Conservation (phyloP, 345 rosid species). For the Conringia planisiliqua region DNA sequence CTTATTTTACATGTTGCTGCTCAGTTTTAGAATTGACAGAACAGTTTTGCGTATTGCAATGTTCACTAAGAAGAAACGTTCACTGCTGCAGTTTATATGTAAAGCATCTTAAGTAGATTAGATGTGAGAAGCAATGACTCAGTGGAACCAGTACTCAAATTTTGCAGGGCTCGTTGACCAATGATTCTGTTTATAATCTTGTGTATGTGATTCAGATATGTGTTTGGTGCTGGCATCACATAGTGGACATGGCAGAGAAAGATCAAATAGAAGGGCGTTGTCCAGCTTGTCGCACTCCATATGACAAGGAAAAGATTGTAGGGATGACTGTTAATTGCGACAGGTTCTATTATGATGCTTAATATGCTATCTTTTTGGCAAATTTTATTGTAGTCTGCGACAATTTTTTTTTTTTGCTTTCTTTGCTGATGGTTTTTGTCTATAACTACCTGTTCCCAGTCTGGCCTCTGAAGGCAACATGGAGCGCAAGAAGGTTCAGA, state of each 20-base stretch:
- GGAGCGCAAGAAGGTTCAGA: conserved; percentile 50
- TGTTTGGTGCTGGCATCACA: conserved; percentile 98
- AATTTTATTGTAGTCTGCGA: neutral
- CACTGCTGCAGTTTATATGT: neutral
- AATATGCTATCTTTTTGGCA: neutral
- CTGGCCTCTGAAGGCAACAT: conserved; percentile 38
- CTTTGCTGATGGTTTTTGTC: conserved; percentile 20
- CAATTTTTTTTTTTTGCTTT: neutral
- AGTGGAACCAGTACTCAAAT: neutral
- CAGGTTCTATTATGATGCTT: conserved; percentile 43
- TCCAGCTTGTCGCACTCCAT: conserved; percentile 83
- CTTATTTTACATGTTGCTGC: neutral
- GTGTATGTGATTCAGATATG: conserved; percentile 50
- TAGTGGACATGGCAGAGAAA: conserved; percentile 95
- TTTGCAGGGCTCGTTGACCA: neutral
- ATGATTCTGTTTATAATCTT: neutral
- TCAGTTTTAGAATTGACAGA: neutral
- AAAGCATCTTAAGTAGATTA: neutral
- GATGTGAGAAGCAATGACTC: neutral
- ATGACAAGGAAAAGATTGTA: conserved; percentile 89
- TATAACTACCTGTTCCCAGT: conserved; percentile 17
- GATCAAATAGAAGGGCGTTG: conserved; percentile 78
- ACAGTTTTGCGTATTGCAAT: neutral
- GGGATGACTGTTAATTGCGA: conserved; percentile 72
- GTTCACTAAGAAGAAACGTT: neutral